Evolutionary conservation across 2,329 filamentous ascomycete species (phyloP).

Genomic region (Cladosporium sp.): DNA sequence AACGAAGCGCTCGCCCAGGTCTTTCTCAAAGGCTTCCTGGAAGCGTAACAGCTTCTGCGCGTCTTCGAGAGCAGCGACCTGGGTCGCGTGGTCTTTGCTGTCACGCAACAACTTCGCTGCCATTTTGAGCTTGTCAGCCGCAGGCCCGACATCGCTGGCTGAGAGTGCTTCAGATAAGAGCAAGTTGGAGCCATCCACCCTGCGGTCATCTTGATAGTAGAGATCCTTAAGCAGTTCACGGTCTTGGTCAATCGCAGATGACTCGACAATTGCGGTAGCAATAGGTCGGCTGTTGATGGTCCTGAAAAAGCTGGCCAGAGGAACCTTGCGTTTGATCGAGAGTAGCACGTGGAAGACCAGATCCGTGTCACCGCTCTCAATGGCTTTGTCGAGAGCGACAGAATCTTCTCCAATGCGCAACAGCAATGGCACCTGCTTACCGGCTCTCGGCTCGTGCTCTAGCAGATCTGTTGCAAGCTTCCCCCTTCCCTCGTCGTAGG

Average conservation of each 20-base stretch:
- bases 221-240: conserved; percentile 82
- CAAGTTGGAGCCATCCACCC: conserved; percentile 79
- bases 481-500: conserved; percentile 86
- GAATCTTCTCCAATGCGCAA: conserved; percentile 94
- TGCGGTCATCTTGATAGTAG: conserved; percentile 93
- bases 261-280: conserved; percentile 83
- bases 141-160: conserved; percentile 62
- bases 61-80: conserved; percentile 72
- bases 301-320: conserved; percentile 85
- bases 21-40: conserved; percentile 80
- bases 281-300: conserved; percentile 79
- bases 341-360: conserved; percentile 84
- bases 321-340: conserved; percentile 82
- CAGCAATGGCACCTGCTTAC: conserved; percentile 90
- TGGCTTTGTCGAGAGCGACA: conserved; percentile 89
- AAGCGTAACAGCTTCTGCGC: conserved; percentile 71
- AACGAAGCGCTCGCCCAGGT: conserved; percentile 62
- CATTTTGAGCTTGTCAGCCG: conserved; percentile 80
- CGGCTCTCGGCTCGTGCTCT: conserved; percentile 88
- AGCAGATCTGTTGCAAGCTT: conserved; percentile 85
- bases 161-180: conserved; percentile 77
- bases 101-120: conserved; percentile 78
- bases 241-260: conserved; percentile 73
- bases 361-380: conserved; percentile 92
- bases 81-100: conserved; percentile 69